Percentiles rank a stretch among this genome's conserved stretches.
Evolutionary conservation across 768 basidiomycete genomes (phyloP).

Genomic region (Sarcodon sp.): DNA sequence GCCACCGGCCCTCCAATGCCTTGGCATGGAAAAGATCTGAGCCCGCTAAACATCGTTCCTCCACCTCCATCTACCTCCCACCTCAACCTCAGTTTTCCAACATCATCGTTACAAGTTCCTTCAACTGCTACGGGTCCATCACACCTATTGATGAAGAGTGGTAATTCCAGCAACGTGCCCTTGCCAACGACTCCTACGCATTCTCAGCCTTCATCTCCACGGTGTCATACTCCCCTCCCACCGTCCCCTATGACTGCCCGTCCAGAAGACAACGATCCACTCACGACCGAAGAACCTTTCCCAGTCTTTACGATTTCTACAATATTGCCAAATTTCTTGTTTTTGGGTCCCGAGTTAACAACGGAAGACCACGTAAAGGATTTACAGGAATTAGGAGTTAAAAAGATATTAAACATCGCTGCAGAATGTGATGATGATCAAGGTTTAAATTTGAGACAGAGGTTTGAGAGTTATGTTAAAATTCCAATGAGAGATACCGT

Average conservation of each 20-base stretch:
- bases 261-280: slow-evolving; percentile 46
- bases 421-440: slow-evolving; percentile 82
- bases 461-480: slow-evolving; percentile 75
- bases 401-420: slow-evolving; percentile 84
- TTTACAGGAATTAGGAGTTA: slow-evolving; percentile 65
- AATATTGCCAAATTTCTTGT: slow-evolving; percentile 85
- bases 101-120: slow-evolving; percentile 19
- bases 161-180: slow-evolving; percentile 15
- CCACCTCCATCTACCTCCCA: slow-evolving; percentile 41
- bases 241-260: slow-evolving; percentile 55
- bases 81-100: slow-evolving; percentile 45
- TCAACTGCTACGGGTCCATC: slow-evolving; percentile 32
- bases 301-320: slow-evolving; percentile 75
- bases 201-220: slow-evolving; percentile 17
- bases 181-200: slow-evolving; percentile 17
- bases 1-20: slow-evolving; percentile 34
- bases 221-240: slow-evolving; percentile 25
- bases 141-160: slow-evolving; percentile 21
- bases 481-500: slow-evolving; percentile 94
- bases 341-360: slow-evolving; percentile 81
- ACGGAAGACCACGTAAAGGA: slow-evolving; percentile 61
- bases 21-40: background rate
- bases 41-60: slow-evolving; percentile 1
- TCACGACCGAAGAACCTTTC: slow-evolving; percentile 44
- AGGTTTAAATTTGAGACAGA: slow-evolving; percentile 48